These are phyloP conservation scores for Exsudoporus frostii DNA, from an alignment of 768 basidiomycete species.

Conservation along the genomic window DNA sequence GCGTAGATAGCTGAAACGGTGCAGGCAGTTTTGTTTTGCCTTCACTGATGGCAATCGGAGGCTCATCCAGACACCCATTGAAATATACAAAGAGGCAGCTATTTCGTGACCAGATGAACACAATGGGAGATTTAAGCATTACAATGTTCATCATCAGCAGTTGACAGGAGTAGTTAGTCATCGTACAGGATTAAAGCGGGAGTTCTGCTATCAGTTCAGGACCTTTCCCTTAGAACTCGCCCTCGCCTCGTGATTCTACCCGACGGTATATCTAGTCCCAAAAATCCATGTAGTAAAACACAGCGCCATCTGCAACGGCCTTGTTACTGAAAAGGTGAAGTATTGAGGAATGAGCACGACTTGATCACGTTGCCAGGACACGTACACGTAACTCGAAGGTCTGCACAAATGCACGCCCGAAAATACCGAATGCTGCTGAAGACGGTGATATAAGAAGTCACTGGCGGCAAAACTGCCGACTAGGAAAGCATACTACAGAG, in stretches of 20 bases:
- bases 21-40: not conserved
- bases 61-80: not conserved
- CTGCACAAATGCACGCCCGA: slow-evolving; percentile 41
- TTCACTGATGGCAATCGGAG: too few relatives aligned
- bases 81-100: not conserved
- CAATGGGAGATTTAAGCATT: not conserved
- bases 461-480: slow-evolving; percentile 52
- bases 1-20: too few relatives aligned
- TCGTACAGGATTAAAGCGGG: slow-evolving; percentile 22
- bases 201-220: slow-evolving; percentile 10
- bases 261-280: too few relatives aligned
- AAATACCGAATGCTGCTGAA: slow-evolving; percentile 36
- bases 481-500: slow-evolving; percentile 38
- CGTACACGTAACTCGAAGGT: slow-evolving; percentile 51
- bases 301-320: slow-evolving; percentile 51
- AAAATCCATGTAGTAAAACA: slow-evolving; percentile 36
- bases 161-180: slow-evolving; percentile 1
- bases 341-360: not conserved
- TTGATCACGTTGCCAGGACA: not conserved
- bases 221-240: too few relatives aligned
- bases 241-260: too few relatives aligned
- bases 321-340: slow-evolving; percentile 30
- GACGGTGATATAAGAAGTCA: slow-evolving; percentile 41
- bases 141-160: not conserved
- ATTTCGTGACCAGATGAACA: not conserved